Conservation (phyloP, 768 basidiomycete species). For the Suillus luteus region DNA sequence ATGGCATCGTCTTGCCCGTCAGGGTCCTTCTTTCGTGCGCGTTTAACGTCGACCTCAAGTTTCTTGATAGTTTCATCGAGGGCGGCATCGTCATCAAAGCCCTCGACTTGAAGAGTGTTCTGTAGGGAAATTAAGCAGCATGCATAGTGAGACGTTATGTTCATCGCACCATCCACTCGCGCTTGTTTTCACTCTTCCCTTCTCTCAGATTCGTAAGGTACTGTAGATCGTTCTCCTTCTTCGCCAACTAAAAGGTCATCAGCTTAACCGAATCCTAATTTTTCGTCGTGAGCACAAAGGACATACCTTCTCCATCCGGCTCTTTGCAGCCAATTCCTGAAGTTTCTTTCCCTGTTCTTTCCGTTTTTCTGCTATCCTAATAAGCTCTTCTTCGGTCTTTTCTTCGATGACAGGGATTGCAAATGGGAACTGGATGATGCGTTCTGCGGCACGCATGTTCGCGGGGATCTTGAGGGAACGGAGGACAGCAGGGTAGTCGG, state of each 20-base stretch:
- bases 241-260: slow-evolving; percentile 49
- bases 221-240: slow-evolving; percentile 77
- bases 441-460: slow-evolving; percentile 62
- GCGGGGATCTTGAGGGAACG: slow-evolving; percentile 66
- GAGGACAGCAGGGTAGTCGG: slow-evolving; percentile 74
- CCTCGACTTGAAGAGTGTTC: slow-evolving; percentile 65
- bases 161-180: slow-evolving; percentile 71
- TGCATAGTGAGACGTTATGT: not conserved
- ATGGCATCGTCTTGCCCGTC: slow-evolving; percentile 67
- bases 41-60: slow-evolving; percentile 76
- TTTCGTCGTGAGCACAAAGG: not conserved
- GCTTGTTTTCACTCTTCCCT: slow-evolving; percentile 56
- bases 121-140: slow-evolving; percentile 27
- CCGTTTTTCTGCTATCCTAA: slow-evolving; percentile 72
- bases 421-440: slow-evolving; percentile 89
- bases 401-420: slow-evolving; percentile 61
- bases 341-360: slow-evolving; percentile 86
- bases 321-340: slow-evolving; percentile 89
- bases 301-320: slow-evolving; percentile 79
- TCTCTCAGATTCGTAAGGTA: slow-evolving; percentile 67
- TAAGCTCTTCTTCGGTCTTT: slow-evolving; percentile 90
- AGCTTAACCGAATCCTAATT: not conserved
- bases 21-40: slow-evolving; percentile 77
- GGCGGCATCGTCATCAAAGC: slow-evolving; percentile 75
- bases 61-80: slow-evolving; percentile 86